phyloP scores from a whole-genome alignment of 768 basidiomycete species.

The Phlebiopsis gigantea region DNA sequence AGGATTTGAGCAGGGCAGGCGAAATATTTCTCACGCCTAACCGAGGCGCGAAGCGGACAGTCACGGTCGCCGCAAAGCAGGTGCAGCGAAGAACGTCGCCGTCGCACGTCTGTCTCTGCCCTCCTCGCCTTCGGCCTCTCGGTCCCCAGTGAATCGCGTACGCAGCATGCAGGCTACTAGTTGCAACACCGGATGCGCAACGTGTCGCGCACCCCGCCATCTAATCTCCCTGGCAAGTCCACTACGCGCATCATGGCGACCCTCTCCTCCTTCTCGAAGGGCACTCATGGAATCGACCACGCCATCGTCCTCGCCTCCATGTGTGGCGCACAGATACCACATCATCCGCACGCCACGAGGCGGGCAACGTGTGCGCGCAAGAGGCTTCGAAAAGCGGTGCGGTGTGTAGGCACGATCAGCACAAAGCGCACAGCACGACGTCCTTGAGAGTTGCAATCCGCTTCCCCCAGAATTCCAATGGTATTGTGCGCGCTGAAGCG shows the following conservation, averaged over 20 bases:
- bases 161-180: neutral
- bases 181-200: neutral
- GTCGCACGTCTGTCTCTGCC: too few relatives aligned
- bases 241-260: neutral
- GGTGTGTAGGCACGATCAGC: neutral
- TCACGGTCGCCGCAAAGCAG: too few relatives aligned
- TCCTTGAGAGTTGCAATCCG: too few relatives aligned
- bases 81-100: too few relatives aligned
- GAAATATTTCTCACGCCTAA: too few relatives aligned
- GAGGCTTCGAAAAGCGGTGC: neutral
- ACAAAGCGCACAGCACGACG: too few relatives aligned
- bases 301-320: neutral
- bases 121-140: neutral
- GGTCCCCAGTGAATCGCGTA: neutral
- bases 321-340: neutral
- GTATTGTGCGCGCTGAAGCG: too few relatives aligned
- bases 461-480: too few relatives aligned
- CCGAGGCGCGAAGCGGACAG: too few relatives aligned
- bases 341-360: neutral
- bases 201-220: neutral
- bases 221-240: neutral
- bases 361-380: neutral
- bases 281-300: too few relatives aligned
- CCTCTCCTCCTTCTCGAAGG: too few relatives aligned
- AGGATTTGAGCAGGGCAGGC: too few relatives aligned